A percentile compares a stretch with the other conserved stretches of the same genome.
Evolutionary conservation across 345 rosid species (phyloP).

Genomic region (Brassica carinata): DNA sequence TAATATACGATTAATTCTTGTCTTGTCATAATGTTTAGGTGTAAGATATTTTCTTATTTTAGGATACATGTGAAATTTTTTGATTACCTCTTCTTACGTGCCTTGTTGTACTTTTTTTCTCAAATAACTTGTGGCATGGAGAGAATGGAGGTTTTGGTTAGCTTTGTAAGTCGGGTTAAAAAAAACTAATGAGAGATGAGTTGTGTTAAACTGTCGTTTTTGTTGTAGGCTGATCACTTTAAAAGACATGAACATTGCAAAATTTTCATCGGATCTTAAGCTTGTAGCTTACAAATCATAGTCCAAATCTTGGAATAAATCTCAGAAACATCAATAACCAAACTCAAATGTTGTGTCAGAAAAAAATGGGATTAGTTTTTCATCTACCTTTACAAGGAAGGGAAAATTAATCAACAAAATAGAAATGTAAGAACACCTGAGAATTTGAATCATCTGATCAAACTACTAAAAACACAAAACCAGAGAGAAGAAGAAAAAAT

Average conservation of each 20-base stretch:
- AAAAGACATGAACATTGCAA: neutral
- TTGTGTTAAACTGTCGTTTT: too few relatives aligned
- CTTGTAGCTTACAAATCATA: neutral
- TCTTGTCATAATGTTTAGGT: too few relatives aligned
- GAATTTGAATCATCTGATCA: conserved; percentile 38
- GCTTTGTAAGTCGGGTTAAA: too few relatives aligned
- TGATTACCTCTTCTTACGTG: neutral
- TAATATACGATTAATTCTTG: neutral
- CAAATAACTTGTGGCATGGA: too few relatives aligned
- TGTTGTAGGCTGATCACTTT: too few relatives aligned
- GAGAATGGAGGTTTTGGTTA: too few relatives aligned
- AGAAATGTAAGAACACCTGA: conserved; percentile 35
- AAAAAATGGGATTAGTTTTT: conserved; percentile 41
- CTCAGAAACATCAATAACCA: neutral
- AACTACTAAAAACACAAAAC: conserved; percentile 28
- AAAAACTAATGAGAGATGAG: too few relatives aligned
- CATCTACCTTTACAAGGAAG: conserved; percentile 42
- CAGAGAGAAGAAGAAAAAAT: conserved; percentile 16
- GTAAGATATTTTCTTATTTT: too few relatives aligned
- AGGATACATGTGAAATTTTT: neutral
- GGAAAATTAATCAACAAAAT: conserved; percentile 36
- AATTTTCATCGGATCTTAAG: neutral
- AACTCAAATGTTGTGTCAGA: conserved; percentile 33
- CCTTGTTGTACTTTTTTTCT: neutral
- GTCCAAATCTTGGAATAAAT: neutral